Conservation (phyloP, 371 early-diverging fungal species). For the Zopfochytrium polystomum region DNA sequence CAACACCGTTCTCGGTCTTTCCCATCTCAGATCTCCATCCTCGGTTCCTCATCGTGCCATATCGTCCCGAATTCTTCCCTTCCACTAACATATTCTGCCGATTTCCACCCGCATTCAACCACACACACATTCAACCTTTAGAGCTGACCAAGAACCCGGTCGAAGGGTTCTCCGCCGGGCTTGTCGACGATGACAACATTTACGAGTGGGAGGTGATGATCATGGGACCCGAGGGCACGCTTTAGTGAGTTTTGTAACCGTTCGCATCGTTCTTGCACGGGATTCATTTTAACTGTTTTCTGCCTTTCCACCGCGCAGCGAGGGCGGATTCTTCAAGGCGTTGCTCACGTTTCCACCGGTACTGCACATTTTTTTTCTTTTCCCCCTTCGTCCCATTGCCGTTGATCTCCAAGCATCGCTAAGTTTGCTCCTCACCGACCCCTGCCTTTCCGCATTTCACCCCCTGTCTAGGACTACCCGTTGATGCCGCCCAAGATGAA, state of each 20-base stretch:
- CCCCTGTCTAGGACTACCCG: conserved; percentile 59
- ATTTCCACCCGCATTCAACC: too few relatives aligned
- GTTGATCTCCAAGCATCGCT: not conserved
- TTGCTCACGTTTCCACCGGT: conserved; percentile 71
- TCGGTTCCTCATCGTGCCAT: too few relatives aligned
- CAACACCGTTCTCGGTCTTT: too few relatives aligned
- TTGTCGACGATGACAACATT: conserved; percentile 41
- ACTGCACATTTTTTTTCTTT: too few relatives aligned
- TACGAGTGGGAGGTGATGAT: conserved; percentile 75
- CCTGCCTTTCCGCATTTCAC: conserved; percentile 1
- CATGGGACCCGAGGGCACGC: conserved; percentile 84
- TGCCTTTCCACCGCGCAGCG: conserved; percentile 33
- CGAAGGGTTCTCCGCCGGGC: conserved; percentile 82
- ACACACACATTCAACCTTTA: too few relatives aligned
- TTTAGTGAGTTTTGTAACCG: conserved; percentile 50
- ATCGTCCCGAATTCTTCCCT: too few relatives aligned
- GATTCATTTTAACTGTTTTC: conserved; percentile 2
- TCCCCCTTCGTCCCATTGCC: conserved; percentile 16
- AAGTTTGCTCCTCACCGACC: not conserved
- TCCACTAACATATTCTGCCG: too few relatives aligned
- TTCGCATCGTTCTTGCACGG: conserved; percentile 3
- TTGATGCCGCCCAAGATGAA: conserved; percentile 79
- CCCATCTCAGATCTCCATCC: too few relatives aligned
- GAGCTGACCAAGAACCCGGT: too few relatives aligned
- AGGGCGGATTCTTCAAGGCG: conserved; percentile 91